Conservation (phyloP, 2,329 filamentous ascomycete genomes). For the Alternaria ethzedia region DNA sequence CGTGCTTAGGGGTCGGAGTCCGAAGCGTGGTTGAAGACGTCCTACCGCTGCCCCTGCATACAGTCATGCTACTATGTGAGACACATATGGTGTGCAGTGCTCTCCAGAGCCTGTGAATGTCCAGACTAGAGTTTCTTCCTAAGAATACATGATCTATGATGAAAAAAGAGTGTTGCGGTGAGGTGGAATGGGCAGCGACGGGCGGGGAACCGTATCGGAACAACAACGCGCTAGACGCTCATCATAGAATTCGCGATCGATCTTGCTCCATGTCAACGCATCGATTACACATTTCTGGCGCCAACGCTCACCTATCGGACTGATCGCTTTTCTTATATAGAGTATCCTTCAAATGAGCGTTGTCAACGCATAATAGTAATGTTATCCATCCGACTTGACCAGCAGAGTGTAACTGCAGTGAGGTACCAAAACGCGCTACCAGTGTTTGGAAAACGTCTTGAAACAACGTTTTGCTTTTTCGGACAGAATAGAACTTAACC, state of each 20-base stretch:
- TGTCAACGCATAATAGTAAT: not conserved
- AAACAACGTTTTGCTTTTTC: not conserved
- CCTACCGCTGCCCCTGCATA: slow-evolving; percentile 1
- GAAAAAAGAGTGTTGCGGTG: not conserved
- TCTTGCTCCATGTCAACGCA: not conserved
- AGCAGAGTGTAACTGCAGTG: not conserved
- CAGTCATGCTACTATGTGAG: not conserved
- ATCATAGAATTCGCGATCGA: not conserved
- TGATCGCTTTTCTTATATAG: not conserved
- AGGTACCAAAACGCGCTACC: not conserved
- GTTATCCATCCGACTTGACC: not conserved
- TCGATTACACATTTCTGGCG: not conserved
- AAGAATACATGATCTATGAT: not conserved
- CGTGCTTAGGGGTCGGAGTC: not conserved
- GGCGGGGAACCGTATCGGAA: slow-evolving; percentile 12
- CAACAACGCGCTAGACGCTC: not conserved
- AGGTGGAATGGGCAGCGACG: not conserved
- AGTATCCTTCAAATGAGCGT: not conserved
- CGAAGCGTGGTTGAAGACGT: not conserved
- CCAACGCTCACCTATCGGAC: not conserved
- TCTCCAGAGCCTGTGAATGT: not conserved
- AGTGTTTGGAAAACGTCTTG: not conserved
- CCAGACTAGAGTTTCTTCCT: not conserved
- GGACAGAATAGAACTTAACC: not conserved
- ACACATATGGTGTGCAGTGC: not conserved